Conservation (phyloP, 768 basidiomycete genomes). For the Russula griseocarnosa region DNA sequence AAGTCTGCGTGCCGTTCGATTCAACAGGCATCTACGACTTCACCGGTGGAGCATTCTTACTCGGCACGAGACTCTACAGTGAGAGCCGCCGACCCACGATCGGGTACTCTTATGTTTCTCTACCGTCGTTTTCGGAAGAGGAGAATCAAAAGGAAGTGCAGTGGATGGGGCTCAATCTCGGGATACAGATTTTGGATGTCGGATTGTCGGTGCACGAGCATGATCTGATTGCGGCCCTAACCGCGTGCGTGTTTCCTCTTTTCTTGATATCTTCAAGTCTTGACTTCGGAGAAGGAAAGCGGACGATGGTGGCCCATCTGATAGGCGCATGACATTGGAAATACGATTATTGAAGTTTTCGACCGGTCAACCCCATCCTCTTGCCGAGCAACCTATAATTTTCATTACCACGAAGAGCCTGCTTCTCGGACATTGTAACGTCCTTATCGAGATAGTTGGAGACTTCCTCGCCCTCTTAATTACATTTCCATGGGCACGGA, state of each 20-base stretch:
- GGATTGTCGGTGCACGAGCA: slow-evolving; percentile 26
- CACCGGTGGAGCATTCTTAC: slow-evolving; percentile 26
- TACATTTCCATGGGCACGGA: slow-evolving; percentile 18
- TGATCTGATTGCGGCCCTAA: slow-evolving; percentile 24
- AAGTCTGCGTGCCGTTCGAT: slow-evolving; percentile 18
- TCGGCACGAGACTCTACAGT: slow-evolving; percentile 19
- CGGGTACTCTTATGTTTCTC: slow-evolving; percentile 20
- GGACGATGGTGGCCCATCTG: background rate
- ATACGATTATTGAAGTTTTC: slow-evolving; percentile 24
- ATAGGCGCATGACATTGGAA: slow-evolving; percentile 16
- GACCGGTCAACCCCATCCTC: slow-evolving; percentile 23
- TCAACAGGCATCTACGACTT: slow-evolving; percentile 29
- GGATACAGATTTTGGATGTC: slow-evolving; percentile 22
- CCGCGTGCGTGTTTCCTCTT: slow-evolving; percentile 12
- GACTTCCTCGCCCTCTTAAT: slow-evolving; percentile 23
- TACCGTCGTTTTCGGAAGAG: slow-evolving; percentile 13
- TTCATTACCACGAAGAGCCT: slow-evolving; percentile 15
- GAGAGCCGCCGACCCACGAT: slow-evolving; percentile 6
- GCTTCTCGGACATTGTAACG: slow-evolving; percentile 15
- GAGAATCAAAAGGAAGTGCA: background rate
- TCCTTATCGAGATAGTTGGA: slow-evolving; percentile 26
- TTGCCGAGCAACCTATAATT: slow-evolving; percentile 19
- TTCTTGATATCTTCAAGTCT: background rate
- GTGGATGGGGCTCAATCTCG: slow-evolving; percentile 12
- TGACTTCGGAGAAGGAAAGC: slow-evolving; percentile 8